Conservation (phyloP, 306 rosid genomes). For the Nissolia schottii region DNA sequence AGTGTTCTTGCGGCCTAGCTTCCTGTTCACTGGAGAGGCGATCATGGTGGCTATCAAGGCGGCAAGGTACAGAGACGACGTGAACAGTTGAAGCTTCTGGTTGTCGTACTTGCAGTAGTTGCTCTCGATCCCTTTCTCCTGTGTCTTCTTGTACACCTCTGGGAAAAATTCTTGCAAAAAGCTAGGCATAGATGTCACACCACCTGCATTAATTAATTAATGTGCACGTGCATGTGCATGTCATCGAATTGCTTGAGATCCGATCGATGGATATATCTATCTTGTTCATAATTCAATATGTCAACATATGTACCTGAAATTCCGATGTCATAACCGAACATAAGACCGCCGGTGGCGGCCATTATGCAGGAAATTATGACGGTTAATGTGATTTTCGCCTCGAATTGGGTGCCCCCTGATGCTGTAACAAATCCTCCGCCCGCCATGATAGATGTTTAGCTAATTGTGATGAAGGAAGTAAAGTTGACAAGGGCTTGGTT, state of each 20-base stretch:
- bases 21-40: slow-evolving; percentile 55
- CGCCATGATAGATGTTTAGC: slow-evolving; percentile 23
- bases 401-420: slow-evolving; percentile 20
- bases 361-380: slow-evolving; percentile 48
- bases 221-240: too few relatives aligned
- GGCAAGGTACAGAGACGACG: slow-evolving; percentile 81
- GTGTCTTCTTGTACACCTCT: slow-evolving; percentile 34
- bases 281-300: too few relatives aligned
- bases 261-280: too few relatives aligned
- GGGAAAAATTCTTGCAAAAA: slow-evolving; percentile 67
- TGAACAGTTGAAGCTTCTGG: slow-evolving; percentile 62
- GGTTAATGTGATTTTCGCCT: slow-evolving; percentile 42
- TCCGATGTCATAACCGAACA: slow-evolving; percentile 66
- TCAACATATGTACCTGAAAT: slow-evolving; percentile 41
- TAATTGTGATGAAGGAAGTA: too few relatives aligned
- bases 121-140: neutral
- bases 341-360: slow-evolving; percentile 63
- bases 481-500: too few relatives aligned
- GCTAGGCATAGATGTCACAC: slow-evolving; percentile 64
- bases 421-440: slow-evolving; percentile 31
- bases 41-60: slow-evolving; percentile 55
- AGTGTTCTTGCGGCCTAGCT: slow-evolving; percentile 47
- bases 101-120: slow-evolving; percentile 82
- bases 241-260: too few relatives aligned
- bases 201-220: slow-evolving; percentile 57